Conservation (phyloP, 805 yeast genomes). For the Diddensiella transvaalensis region DNA sequence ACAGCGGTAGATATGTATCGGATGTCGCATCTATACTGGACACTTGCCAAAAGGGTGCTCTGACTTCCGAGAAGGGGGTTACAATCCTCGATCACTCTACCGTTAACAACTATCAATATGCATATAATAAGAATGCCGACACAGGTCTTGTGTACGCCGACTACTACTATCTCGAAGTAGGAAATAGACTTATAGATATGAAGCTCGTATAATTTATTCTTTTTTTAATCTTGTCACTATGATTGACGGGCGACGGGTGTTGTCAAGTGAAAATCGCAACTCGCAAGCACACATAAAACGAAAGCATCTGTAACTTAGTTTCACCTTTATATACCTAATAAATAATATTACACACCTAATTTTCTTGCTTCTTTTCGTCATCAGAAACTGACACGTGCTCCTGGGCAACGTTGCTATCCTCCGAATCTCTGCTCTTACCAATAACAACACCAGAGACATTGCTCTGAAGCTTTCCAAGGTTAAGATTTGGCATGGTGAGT, state of each 20-base stretch:
- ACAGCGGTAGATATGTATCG: conserved; percentile 20
- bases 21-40: conserved; percentile 23
- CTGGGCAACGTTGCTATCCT: not conserved
- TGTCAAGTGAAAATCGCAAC: no score
- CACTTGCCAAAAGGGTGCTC: conserved; percentile 20
- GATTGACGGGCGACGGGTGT: no score
- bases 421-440: not conserved
- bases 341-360: no score
- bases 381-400: not conserved
- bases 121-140: conserved; percentile 19
- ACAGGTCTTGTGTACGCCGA: conserved; percentile 36
- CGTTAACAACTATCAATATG: conserved; percentile 28
- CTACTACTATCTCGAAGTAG: conserved; percentile 31
- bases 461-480: not conserved
- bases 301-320: no score
- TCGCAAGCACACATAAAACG: no score
- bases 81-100: conserved; percentile 30
- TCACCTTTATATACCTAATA: no score
- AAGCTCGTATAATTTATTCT: conserved; percentile 20
- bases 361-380: not conserved
- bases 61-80: conserved; percentile 23
- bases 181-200: conserved; percentile 31
- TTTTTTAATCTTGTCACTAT: no score
- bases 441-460: not conserved
- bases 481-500: not conserved